phyloP scores from a whole-genome alignment of 148 eudicot genomes.

The Limonium bicolor region DNA sequence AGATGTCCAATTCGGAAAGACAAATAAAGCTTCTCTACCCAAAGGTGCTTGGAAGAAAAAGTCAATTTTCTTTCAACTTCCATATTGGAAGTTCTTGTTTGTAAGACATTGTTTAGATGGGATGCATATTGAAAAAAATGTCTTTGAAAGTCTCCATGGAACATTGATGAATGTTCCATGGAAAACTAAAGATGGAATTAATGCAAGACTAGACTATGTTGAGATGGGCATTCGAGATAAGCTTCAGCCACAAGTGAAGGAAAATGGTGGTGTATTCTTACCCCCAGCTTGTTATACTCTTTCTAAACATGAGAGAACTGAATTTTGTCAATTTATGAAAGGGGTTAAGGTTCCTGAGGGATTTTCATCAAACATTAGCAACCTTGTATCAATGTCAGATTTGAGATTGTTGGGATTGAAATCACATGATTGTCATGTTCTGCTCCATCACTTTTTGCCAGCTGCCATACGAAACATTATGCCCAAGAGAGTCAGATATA shows the following conservation, averaged over 20 bases:
- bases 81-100: neutral
- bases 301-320: neutral
- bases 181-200: neutral
- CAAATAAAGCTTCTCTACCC: neutral
- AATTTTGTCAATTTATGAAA: neutral
- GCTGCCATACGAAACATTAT: slow-evolving; percentile 3
- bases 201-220: neutral
- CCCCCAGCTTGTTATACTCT: neutral
- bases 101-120: slow-evolving; percentile 8
- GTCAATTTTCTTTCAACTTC: slow-evolving; percentile 1
- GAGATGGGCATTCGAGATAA: neutral
- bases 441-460: slow-evolving; percentile 5
- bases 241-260: neutral
- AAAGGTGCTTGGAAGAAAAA: neutral
- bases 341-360: slow-evolving; percentile 8
- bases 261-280: neutral
- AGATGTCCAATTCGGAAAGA: neutral
- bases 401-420: slow-evolving; percentile 1
- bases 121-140: slow-evolving; percentile 6
- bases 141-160: slow-evolving; percentile 2
- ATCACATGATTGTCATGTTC: slow-evolving; percentile 12
- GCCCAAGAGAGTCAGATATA: slow-evolving; percentile 6
- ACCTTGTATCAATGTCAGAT: too few relatives aligned
- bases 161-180: neutral
- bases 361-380: too few relatives aligned